Percentiles rank a stretch among this genome's conserved stretches.
Evolutionary conservation across 2,329 filamentous ascomycete species (phyloP).

Genomic region (Sarocladium oryzae): DNA sequence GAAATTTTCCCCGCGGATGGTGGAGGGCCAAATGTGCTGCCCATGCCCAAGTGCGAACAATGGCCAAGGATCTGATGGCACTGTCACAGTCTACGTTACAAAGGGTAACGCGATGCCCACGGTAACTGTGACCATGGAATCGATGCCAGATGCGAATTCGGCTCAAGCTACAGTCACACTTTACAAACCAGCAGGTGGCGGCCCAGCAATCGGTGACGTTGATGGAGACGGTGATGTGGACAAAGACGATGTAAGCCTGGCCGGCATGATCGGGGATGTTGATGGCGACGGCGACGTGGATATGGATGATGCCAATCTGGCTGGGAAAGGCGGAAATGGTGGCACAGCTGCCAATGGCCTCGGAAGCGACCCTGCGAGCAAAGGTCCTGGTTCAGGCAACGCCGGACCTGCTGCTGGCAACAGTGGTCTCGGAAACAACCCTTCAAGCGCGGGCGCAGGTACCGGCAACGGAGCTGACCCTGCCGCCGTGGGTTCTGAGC

Average conservation of each 20-base stretch:
- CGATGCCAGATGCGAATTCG: constrained; percentile 15
- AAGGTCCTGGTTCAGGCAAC: not conserved
- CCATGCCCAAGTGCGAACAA: constrained; percentile 19
- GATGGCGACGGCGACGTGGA: constrained; percentile 3
- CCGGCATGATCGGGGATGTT: constrained; percentile 5
- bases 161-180: constrained; percentile 16
- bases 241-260: not conserved
- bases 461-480: not conserved
- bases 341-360: not conserved
- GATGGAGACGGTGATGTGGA: not conserved
- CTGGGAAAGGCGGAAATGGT: not conserved
- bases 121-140: constrained; percentile 19
- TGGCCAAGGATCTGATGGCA: constrained; percentile 13
- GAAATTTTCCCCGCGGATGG: not conserved
- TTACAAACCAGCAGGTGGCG: constrained; percentile 11
- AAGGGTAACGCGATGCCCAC: constrained; percentile 21
- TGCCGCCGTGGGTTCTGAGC: too few species aligned
- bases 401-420: not conserved
- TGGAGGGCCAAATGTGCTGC: constrained; percentile 21
- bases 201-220: constrained; percentile 2
- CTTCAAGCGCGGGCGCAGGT: not conserved
- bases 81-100: constrained; percentile 22
- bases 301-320: not conserved
- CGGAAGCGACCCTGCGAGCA: not conserved
- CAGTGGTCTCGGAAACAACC: not conserved